A percentile compares a stretch with the other conserved stretches of the same genome.
Conservation (phyloP, 2,329 filamentous ascomycete genomes). For the Hypoxylon sp. region DNA sequence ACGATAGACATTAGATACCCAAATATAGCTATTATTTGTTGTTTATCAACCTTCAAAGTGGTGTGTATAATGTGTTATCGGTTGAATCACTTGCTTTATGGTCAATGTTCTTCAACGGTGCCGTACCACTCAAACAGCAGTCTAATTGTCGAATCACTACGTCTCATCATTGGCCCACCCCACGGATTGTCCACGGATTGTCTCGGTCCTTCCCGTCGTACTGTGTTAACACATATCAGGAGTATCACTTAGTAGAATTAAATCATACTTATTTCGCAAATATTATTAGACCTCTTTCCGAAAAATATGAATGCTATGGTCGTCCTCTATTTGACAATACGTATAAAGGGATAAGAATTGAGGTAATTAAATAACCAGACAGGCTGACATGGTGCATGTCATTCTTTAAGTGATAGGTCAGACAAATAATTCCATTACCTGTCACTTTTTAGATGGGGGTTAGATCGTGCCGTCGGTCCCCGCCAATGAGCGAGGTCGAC, state of each 20-base stretch:
- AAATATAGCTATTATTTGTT: conserved; percentile 33
- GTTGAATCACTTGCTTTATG: neutral
- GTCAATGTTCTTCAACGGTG: neutral
- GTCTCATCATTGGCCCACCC: neutral
- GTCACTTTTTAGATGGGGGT: conserved; percentile 3
- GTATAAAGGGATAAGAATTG: neutral
- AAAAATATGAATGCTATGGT: too few relatives aligned
- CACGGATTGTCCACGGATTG: neutral
- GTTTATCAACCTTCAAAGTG: neutral
- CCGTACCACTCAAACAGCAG: conserved; percentile 1
- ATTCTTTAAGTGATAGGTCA: neutral
- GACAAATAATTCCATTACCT: neutral
- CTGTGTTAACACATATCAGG: conserved; percentile 2
- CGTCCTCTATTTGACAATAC: too few relatives aligned
- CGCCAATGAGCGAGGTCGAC: conserved; percentile 2
- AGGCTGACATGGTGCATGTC: neutral
- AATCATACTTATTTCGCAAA: too few relatives aligned
- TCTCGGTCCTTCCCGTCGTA: neutral
- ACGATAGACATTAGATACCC: conserved; percentile 42
- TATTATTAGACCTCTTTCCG: too few relatives aligned
- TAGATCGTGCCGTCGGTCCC: conserved; percentile 15
- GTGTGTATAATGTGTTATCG: neutral
- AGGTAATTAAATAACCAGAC: conserved; percentile 5
- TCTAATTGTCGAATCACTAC: conserved; percentile 5
- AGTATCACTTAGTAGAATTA: too few relatives aligned